Conservation (phyloP, 1,284 basidiomycete species). For the Chiua sp. region DNA sequence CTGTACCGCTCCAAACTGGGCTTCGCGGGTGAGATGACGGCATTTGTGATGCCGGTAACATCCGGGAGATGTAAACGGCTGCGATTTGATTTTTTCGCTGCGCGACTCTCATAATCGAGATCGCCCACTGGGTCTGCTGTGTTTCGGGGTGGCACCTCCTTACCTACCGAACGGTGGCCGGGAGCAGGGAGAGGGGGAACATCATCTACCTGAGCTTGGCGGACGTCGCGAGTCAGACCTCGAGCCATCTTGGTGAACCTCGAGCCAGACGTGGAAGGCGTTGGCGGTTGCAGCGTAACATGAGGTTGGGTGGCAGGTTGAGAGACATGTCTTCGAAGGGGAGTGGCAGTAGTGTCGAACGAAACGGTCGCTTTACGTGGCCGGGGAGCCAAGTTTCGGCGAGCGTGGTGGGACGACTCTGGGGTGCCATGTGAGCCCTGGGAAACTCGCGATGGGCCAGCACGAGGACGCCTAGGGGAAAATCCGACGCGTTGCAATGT, state of each 20-base stretch:
- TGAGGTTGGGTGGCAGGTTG: constrained; percentile 46
- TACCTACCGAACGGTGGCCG: constrained; percentile 11
- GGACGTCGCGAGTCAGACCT: constrained; percentile 58
- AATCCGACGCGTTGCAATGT: constrained; percentile 67
- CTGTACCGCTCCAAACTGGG: constrained; percentile 52
- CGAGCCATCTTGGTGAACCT: constrained; percentile 64
- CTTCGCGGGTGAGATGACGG: constrained; percentile 71
- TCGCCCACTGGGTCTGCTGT: constrained; percentile 16
- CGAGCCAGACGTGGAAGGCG: constrained; percentile 56
- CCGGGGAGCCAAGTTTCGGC: constrained; percentile 41
- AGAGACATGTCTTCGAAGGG: constrained; percentile 32
- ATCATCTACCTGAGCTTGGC: constrained; percentile 42
- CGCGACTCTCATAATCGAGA: constrained; percentile 8
- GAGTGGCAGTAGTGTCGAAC: constrained; percentile 35
- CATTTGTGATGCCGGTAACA: constrained; percentile 78
- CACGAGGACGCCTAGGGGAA: constrained; percentile 73
- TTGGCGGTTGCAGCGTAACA: constrained; percentile 59
- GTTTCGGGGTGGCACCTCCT: constrained; percentile 15
- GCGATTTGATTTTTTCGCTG: constrained; percentile 28
- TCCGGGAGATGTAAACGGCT: constrained; percentile 68
- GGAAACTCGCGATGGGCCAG: constrained; percentile 40
- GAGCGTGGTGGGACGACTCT: constrained; percentile 23
- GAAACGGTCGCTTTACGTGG: constrained; percentile 40
- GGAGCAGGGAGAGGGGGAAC: not conserved
- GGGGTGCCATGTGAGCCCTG: constrained; percentile 17